A percentile compares a stretch with the other conserved stretches of the same genome.
These are phyloP conservation scores for Phytophthora pini DNA, from an alignment of 352 stramenopile species.

Conservation along the genomic window DNA sequence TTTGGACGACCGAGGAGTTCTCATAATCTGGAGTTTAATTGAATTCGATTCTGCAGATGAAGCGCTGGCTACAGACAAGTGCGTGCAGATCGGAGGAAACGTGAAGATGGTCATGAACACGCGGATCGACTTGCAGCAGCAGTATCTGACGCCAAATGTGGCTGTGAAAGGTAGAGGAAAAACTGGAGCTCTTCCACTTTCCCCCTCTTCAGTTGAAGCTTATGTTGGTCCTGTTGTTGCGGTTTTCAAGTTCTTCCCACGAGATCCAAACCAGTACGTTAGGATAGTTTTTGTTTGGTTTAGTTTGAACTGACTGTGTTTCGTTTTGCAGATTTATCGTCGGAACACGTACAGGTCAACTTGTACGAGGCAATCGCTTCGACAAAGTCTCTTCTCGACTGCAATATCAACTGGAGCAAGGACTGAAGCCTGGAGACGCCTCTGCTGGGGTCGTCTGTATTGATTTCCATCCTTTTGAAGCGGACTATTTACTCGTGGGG, in stretches of 20 bases:
- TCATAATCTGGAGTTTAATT: slow-evolving; percentile 80
- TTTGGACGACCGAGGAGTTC: slow-evolving; percentile 70
- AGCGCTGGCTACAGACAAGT: slow-evolving; percentile 58
- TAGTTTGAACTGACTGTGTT: not conserved
- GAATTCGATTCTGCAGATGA: slow-evolving; percentile 56
- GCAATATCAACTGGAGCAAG: slow-evolving; percentile 29
- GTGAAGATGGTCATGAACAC: slow-evolving; percentile 75
- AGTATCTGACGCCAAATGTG: slow-evolving; percentile 37
- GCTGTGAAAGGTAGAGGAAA: slow-evolving; percentile 10
- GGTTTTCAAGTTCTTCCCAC: slow-evolving; percentile 57
- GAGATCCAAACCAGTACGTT: slow-evolving; percentile 62
- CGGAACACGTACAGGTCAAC: slow-evolving; percentile 47
- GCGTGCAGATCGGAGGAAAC: slow-evolving; percentile 65
- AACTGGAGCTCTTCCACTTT: slow-evolving; percentile 18
- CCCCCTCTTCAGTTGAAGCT: slow-evolving; percentile 4
- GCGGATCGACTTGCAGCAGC: slow-evolving; percentile 62
- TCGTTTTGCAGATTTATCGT: slow-evolving; percentile 50
- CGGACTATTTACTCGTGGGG: slow-evolving; percentile 66
- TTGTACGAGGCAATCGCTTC: slow-evolving; percentile 56
- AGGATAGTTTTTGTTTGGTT: not conserved
- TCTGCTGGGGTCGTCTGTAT: slow-evolving; percentile 49
- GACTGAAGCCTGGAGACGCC: not conserved
- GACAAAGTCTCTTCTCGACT: slow-evolving; percentile 25
- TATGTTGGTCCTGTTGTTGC: slow-evolving; percentile 53
- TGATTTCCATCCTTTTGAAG: slow-evolving; percentile 57